phyloP scores from a whole-genome alignment of 2,329 filamentous ascomycete species.

The Ophiostoma quercus region DNA sequence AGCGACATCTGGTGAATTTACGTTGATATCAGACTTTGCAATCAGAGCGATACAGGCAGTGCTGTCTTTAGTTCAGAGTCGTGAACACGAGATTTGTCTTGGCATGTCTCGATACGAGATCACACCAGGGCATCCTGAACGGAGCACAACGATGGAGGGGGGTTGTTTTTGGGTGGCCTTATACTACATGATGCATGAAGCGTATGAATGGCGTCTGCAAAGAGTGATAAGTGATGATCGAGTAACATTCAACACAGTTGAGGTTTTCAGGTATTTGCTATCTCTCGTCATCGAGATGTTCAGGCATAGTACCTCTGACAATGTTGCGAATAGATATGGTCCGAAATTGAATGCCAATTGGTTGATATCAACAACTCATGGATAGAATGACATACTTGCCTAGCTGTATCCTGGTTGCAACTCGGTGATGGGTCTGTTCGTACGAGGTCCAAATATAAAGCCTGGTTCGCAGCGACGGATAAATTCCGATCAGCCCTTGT shows the following conservation, averaged over 20 bases:
- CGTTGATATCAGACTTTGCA: background rate
- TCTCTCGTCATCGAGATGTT: background rate
- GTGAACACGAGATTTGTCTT: slow-evolving; percentile 20
- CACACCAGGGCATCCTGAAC: background rate
- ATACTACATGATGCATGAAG: background rate
- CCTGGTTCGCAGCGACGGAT: too few species aligned
- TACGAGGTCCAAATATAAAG: too few species aligned
- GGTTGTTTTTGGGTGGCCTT: background rate
- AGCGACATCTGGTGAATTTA: background rate
- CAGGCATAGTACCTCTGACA: background rate
- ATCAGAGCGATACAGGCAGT: background rate
- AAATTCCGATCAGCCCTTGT: background rate
- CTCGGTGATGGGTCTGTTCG: too few species aligned
- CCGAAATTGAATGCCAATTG: background rate
- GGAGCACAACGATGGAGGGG: background rate
- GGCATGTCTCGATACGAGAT: slow-evolving; percentile 18
- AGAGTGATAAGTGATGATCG: background rate
- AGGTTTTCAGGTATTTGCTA: background rate
- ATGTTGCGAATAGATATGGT: background rate
- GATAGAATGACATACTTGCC: background rate
- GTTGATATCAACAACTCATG: background rate
- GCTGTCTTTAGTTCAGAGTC: background rate
- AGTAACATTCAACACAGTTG: background rate
- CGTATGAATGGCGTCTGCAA: background rate
- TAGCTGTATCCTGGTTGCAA: background rate